phyloP scores from a whole-genome alignment of 2,329 filamentous ascomycete genomes.

The Talaromyces sp. region DNA sequence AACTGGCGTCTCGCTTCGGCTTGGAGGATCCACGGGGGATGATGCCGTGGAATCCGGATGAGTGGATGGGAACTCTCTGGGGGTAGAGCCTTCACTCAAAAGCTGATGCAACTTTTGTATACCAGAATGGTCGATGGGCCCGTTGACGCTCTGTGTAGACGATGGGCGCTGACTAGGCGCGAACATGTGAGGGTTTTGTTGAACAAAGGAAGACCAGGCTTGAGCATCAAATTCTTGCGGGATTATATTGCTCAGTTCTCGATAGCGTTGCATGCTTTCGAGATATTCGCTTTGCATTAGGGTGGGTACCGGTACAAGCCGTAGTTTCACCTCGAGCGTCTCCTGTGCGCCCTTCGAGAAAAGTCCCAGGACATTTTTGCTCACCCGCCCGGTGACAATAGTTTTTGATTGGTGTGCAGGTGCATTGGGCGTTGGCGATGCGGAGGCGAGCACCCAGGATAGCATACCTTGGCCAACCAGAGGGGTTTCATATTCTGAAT shows the following conservation, averaged over 20 bases:
- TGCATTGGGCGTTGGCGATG: constrained; percentile 54
- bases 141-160: constrained; percentile 26
- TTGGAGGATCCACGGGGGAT: constrained; percentile 32
- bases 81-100: constrained; percentile 43
- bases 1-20: constrained; percentile 38
- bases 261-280: constrained; percentile 59
- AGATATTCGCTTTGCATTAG: constrained; percentile 59
- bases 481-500: constrained; percentile 89
- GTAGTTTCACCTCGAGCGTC: constrained; percentile 88
- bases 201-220: constrained; percentile 75
- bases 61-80: constrained; percentile 37
- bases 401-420: constrained; percentile 61
- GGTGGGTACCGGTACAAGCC: constrained; percentile 72
- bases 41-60: constrained; percentile 38
- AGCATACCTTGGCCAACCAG: constrained; percentile 94
- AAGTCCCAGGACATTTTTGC: constrained; percentile 77
- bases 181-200: constrained; percentile 59
- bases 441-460: constrained; percentile 70
- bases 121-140: constrained; percentile 40
- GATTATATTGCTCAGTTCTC: constrained; percentile 55
- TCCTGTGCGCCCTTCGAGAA: constrained; percentile 78
- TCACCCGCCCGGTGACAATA: constrained; percentile 80
- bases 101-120: constrained; percentile 46
- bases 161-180: constrained; percentile 25
- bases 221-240: constrained; percentile 63